Conservation (phyloP, 345 rosid genomes). For the Arabis hirsuta region DNA sequence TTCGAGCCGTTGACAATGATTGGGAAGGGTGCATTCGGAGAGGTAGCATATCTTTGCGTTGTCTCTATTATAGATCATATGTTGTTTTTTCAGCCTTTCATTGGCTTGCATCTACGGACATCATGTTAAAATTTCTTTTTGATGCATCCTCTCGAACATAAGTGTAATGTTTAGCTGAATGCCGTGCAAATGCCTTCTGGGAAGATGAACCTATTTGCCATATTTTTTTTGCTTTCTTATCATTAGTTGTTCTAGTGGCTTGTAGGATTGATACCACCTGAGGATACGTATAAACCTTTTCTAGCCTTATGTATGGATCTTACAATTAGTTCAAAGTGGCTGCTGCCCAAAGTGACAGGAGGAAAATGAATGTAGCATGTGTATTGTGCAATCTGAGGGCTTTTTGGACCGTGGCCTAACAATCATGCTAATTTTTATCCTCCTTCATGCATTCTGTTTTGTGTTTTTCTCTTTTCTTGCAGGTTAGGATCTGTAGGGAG, state of each 20-base stretch:
- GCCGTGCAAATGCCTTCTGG: neutral
- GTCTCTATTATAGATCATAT: neutral
- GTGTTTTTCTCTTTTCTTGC: constrained; percentile 28
- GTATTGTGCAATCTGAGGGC: neutral
- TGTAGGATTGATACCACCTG: neutral
- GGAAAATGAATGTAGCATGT: neutral
- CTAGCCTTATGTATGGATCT: neutral
- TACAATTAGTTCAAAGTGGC: neutral
- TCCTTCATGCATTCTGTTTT: constrained; percentile 10
- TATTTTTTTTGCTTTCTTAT: constrained; percentile 2
- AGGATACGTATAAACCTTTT: neutral
- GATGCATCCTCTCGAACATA: constrained; percentile 1
- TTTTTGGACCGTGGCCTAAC: neutral
- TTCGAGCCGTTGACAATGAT: constrained; percentile 98
- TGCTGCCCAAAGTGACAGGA: neutral
- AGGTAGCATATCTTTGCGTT: constrained; percentile 55
- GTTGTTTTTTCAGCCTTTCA: constrained; percentile 2
- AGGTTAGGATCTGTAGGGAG: constrained; percentile 94
- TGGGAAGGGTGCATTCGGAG: constrained; percentile 99
- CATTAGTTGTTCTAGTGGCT: neutral
- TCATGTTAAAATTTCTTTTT: neutral
- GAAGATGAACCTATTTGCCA: neutral
- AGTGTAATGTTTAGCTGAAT: neutral
- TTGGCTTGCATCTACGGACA: constrained; percentile 15
- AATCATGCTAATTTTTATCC: neutral